Base-by-base conservation (phyloP, 2,329 filamentous ascomycete genomes). In the Monilinia fructigena region DNA sequence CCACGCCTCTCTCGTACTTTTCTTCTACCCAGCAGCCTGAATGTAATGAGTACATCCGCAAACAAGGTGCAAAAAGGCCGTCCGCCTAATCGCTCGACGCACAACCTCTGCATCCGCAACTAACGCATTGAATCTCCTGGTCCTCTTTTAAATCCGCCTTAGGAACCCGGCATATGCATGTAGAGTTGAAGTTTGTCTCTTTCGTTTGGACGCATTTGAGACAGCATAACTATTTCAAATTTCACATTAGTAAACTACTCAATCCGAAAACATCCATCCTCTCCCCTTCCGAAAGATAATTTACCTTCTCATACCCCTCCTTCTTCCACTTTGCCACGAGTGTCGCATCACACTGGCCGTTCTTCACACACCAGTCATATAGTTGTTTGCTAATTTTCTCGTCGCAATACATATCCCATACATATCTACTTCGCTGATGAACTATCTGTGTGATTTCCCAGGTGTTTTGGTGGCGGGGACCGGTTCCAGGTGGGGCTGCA, bases 251-350 rank as follows among this genome's bases (percentile, higher is more conserved):
- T 16, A 59, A 50, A 47, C 1, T 28, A 28, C 23, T 35, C 55
- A 53, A 35, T 12, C 47, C 31, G 5, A 6, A 35, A 55, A 4
- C 16, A 42, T 23, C 14, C 35, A 20, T 26, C 35, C 11, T 23
- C 38, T 16, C 16, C 40, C 2, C 35, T 14, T 31, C 31, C 26
- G 31, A 66, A 8, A 53, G 42, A 4, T 63, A 58, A 66, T 83
- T 62, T 78, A 92, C 91, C 88, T 98, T 97, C 79, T 99, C 95
- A 75, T 99, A 99, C 20, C 95, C 95, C 75, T 96, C 91, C 82
- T 99, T 99, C 86, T 99, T 99, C 95, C 95, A 99, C 81, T 99
- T 99, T 18, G 95, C 95, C 76, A 99, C 98, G 76, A 99, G 81
- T 82, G 93, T 95, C 55, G 91, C 87, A 79, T 99, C 95, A 6